phyloP scores from a whole-genome alignment of 495 filamentous ascomycete species.

The Aspergillus leporis region DNA sequence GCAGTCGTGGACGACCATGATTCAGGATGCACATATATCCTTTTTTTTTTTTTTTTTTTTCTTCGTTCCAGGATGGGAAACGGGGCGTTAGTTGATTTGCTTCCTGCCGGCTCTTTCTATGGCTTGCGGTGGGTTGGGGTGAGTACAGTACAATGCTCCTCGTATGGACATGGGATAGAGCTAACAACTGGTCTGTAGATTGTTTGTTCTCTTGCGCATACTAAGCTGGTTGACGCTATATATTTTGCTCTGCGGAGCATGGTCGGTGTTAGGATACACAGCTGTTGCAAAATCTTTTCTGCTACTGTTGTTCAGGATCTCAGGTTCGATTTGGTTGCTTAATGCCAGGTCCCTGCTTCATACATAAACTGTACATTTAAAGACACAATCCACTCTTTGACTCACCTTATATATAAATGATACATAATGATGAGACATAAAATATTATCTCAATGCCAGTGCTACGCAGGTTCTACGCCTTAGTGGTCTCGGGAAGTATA shows the following conservation, averaged over 20 bases:
- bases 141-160: neutral
- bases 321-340: neutral
- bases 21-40: neutral
- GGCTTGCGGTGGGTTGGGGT: neutral
- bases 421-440: neutral
- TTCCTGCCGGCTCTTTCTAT: neutral
- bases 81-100: neutral
- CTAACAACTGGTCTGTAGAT: neutral
- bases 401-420: neutral
- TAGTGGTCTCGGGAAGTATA: no score
- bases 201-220: neutral
- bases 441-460: neutral
- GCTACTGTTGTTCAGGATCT: neutral
- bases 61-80: neutral
- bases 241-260: neutral
- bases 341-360: neutral
- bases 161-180: neutral
- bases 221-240: neutral
- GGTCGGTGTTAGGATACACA: neutral
- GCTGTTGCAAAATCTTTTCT: neutral
- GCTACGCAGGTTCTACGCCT: no score
- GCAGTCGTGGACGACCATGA: neutral
- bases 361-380: neutral
- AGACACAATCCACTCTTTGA: neutral
- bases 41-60: neutral